Evolutionary conservation across 2,329 filamentous ascomycete species (phyloP).

Genomic region (Diplodia corticola): DNA sequence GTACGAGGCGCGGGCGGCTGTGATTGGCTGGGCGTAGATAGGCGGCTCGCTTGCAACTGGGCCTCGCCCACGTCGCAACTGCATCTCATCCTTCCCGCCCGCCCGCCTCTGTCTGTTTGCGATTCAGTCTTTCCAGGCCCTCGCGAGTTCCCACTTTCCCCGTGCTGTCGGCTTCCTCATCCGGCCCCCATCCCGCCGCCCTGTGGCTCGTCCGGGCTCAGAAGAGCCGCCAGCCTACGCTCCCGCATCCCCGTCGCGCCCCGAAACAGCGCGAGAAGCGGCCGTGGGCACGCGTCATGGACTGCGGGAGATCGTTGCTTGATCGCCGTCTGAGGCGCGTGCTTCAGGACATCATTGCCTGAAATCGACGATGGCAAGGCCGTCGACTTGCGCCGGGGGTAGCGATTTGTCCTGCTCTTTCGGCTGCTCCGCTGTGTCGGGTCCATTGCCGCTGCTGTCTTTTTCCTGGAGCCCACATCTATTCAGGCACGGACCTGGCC

Average conservation of each 20-base stretch:
- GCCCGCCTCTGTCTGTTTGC: constrained; percentile 1
- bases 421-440: background rate
- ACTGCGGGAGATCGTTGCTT: constrained; percentile 4
- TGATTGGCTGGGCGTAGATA: background rate
- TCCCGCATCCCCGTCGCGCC: background rate
- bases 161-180: background rate
- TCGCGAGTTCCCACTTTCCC: background rate
- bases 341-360: background rate
- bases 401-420: background rate
- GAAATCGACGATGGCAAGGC: background rate
- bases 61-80: background rate
- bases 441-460: background rate
- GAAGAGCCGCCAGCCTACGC: background rate
- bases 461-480: background rate
- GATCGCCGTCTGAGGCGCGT: background rate
- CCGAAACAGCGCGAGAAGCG: too few relatives aligned
- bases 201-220: background rate
- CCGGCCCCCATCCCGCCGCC: background rate
- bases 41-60: background rate
- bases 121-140: constrained; percentile 6
- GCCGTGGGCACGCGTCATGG: background rate
- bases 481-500: background rate
- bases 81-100: background rate
- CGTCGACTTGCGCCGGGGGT: background rate
- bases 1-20: background rate